Evolutionary conservation across 2,329 filamentous ascomycete genomes (phyloP), one percentile per base, ranked within the genome.

Genomic region (Saccharata proteae): DNA sequence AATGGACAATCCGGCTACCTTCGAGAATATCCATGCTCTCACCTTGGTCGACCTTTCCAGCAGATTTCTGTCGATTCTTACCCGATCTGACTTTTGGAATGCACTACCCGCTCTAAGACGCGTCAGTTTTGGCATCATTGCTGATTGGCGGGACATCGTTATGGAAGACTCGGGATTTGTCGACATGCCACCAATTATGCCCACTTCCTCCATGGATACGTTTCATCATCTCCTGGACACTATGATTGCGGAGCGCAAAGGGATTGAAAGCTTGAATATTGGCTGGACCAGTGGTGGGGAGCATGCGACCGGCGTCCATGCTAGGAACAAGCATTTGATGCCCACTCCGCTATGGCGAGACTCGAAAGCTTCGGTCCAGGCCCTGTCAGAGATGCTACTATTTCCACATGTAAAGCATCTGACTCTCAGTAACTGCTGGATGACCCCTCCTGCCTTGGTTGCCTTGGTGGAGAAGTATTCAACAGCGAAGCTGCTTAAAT

Each of bases 271-370:
- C 17, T 56, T 82, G 25, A 71, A 69, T 14, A 65, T 81, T 35
- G 77, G 80, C 36, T 83, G 74, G 69, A 58, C 69, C 5, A 71
- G 69, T 31, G 77, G 77, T 26, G 78, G 77, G 16, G 78, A 83
- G 52, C 67, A 76, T 40, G 74, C 71, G 3, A 56, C 67, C 12
- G 75, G 77, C 15, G 52, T 70, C 3, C 67, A 65, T 40, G 71
- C 74, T 19, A 66, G 77, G 16, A 78, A 78, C 43, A 62, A 64
- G 34, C 62, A 74, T 42, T 49, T 82, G 18, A 55, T 82, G 12
- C 74, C 76, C 0, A 73, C 72, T 6, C 77, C 75, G 2, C 38
- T 14, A 19, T 31, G 19, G 40, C 11, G 34, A 36, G 23, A 30
- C 40, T 5, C 29, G 41, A 10, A 33, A 38, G 11, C 38, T 40